Conservation (phyloP, 2,329 filamentous ascomycete genomes). For the Paraconiothyrium sp. region DNA sequence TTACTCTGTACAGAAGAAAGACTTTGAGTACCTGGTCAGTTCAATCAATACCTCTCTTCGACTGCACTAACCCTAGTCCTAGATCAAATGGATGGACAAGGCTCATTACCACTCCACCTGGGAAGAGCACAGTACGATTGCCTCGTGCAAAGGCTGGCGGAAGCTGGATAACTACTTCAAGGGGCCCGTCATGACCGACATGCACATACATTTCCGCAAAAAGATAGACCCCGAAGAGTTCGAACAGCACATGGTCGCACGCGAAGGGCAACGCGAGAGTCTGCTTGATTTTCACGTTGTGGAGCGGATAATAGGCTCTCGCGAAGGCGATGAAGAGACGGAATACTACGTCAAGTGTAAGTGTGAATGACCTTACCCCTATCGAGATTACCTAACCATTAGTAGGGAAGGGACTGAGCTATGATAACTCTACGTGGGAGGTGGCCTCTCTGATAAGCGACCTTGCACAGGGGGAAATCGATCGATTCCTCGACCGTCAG, state of each 20-base stretch:
- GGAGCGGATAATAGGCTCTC: constrained; percentile 87
- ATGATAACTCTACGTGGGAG: constrained; percentile 97
- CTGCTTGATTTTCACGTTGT: constrained; percentile 91
- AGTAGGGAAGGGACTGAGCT: constrained; percentile 81
- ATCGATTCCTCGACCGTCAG: constrained; percentile 86
- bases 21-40: constrained; percentile 80
- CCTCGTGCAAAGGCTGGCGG: constrained; percentile 82
- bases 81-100: constrained; percentile 96
- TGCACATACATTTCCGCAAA: constrained; percentile 65
- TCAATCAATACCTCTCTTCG: neutral
- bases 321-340: constrained; percentile 78
- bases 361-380: constrained; percentile 24
- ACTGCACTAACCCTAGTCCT: constrained; percentile 39
- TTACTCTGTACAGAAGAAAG: constrained; percentile 64
- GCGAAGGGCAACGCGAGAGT: constrained; percentile 88
- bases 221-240: constrained; percentile 81
- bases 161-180: constrained; percentile 95
- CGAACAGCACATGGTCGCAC: constrained; percentile 94
- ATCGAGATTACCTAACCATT: constrained; percentile 32
- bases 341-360: constrained; percentile 95
- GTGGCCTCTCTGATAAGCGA: constrained; percentile 75
- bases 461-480: constrained; percentile 87
- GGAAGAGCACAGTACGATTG: constrained; percentile 81
- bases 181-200: constrained; percentile 81
- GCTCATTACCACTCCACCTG: constrained; percentile 96